phyloP scores from a whole-genome alignment of 495 filamentous ascomycete genomes.

The Podospora didyma region DNA sequence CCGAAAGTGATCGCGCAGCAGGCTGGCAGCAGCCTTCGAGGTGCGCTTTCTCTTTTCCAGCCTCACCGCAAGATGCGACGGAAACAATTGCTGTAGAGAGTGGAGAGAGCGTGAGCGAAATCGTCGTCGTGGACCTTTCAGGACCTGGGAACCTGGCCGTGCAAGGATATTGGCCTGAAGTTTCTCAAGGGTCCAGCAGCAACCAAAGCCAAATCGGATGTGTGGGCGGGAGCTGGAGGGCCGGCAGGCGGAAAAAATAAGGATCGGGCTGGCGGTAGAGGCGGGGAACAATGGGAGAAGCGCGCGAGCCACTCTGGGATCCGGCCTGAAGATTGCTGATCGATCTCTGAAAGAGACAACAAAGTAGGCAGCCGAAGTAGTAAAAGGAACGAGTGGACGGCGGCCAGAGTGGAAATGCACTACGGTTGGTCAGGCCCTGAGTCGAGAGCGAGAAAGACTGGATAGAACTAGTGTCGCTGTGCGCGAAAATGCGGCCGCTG shows the following conservation, averaged over 20 bases:
- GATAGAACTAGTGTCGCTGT: background rate
- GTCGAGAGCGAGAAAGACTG: constrained; percentile 1
- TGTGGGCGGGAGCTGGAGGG: background rate
- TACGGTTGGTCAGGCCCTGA: background rate
- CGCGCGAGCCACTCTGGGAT: constrained; percentile 14
- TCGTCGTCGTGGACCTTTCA: background rate
- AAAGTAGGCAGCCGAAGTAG: background rate
- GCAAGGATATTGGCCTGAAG: background rate
- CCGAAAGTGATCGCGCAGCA: background rate
- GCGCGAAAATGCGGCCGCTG: background rate
- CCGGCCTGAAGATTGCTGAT: constrained; percentile 3
- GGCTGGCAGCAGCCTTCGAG: background rate
- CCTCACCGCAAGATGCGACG: background rate
- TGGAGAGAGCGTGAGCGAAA: background rate
- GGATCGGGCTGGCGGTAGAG: background rate
- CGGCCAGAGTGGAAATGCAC: background rate
- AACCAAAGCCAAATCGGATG: background rate
- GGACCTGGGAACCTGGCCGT: background rate
- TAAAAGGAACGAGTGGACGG: constrained; percentile 10
- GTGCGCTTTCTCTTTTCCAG: background rate
- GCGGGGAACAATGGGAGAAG: background rate
- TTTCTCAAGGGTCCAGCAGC: background rate
- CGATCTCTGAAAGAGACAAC: background rate
- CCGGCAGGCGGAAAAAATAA: background rate
- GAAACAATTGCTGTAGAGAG: background rate